Evolutionary conservation across 495 filamentous ascomycete genomes (phyloP).

Genomic region (Cenococcum geophilum): DNA sequence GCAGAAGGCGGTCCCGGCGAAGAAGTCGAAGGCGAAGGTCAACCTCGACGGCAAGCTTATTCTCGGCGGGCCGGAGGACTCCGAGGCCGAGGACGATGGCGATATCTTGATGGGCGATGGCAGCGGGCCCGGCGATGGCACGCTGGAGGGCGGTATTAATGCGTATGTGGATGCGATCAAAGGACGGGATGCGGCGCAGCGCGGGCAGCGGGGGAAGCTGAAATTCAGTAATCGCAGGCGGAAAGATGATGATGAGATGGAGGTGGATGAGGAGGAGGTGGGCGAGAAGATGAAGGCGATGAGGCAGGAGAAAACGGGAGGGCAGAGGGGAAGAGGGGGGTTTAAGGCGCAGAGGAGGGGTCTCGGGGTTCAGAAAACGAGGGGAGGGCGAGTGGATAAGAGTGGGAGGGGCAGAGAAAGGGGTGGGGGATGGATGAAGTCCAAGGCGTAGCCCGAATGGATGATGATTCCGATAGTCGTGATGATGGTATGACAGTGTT

Average conservation of each 20-base stretch:
- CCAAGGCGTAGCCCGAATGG: background rate
- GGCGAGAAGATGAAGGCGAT: conserved; percentile 11
- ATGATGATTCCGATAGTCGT: background rate
- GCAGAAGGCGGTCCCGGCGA: conserved; percentile 35
- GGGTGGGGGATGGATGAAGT: conserved; percentile 32
- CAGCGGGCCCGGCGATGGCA: conserved; percentile 40
- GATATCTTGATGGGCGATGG: conserved; percentile 45
- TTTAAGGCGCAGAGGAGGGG: conserved; percentile 35
- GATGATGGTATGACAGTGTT: background rate
- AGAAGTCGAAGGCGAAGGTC: conserved; percentile 59
- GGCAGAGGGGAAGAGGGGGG: conserved; percentile 22
- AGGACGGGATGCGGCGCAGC: conserved; percentile 71
- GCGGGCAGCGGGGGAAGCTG: conserved; percentile 76
- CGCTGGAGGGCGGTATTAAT: conserved; percentile 60
- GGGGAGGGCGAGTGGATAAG: conserved; percentile 38
- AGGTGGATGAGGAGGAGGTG: conserved; percentile 58
- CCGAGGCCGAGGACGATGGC: conserved; percentile 53
- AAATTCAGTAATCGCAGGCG: conserved; percentile 74
- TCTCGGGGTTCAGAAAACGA: conserved; percentile 44
- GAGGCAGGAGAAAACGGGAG: conserved; percentile 29
- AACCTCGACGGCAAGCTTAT: conserved; percentile 87
- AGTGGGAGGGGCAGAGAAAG: conserved; percentile 19
- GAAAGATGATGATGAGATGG: conserved; percentile 59
- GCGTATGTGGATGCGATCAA: conserved; percentile 89
- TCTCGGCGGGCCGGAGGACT: conserved; percentile 52